phyloP scores from a whole-genome alignment of 495 filamentous ascomycete species.

The Trichoderma gamsii region DNA sequence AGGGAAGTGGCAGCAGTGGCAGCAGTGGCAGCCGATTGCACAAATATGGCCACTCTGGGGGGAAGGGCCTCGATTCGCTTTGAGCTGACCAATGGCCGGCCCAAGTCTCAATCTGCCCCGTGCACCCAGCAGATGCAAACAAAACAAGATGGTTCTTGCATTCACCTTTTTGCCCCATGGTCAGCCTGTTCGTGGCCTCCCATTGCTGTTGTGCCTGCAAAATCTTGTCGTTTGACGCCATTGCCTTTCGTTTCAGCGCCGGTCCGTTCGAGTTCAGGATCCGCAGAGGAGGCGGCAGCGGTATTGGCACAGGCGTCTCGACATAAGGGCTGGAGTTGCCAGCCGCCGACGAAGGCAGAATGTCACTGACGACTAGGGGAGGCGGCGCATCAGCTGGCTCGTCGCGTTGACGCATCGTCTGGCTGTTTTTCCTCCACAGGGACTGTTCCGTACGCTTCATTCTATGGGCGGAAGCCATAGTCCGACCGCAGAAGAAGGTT shows the following conservation, averaged over 20 bases:
- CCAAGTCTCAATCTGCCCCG: not conserved
- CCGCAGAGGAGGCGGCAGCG: not conserved
- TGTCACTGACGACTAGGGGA: not conserved
- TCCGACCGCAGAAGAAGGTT: not conserved
- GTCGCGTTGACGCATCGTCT: not conserved
- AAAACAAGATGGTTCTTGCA: not conserved
- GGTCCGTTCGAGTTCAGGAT: not conserved
- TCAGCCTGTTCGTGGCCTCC: not conserved
- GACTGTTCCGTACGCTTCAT: not conserved
- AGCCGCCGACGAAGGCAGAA: not conserved
- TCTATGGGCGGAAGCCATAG: not conserved
- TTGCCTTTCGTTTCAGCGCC: not conserved
- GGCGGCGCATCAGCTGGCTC: not conserved
- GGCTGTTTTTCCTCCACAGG: not conserved
- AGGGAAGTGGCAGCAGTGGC: not conserved
- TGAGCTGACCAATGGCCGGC: not conserved
- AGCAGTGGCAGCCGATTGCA: not conserved
- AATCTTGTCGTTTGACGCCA: not conserved
- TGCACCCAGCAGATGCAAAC: not conserved
- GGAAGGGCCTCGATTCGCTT: not conserved
- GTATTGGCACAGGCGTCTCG: constrained; percentile 1
- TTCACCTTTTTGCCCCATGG: not conserved
- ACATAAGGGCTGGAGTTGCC: not conserved
- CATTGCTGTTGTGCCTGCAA: not conserved
- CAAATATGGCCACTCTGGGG: not conserved